Evolutionary conservation across 371 early-diverging fungal genomes (phyloP), one percentile per base, ranked within the genome.

Genomic region (Lichtheimia ornata): DNA sequence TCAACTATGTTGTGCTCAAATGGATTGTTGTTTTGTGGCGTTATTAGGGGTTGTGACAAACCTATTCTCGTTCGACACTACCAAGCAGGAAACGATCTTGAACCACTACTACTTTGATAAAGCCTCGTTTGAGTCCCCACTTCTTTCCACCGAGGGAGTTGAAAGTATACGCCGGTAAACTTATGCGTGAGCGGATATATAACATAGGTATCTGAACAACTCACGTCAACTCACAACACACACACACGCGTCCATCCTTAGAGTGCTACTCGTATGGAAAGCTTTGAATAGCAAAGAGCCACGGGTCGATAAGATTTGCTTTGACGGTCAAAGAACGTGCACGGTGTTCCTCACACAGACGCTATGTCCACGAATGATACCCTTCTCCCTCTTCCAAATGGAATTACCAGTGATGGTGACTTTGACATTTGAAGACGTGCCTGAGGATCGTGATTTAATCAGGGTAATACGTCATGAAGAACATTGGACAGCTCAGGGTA

Each of bases 81-180:
- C 52, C 14, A 65, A 61, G 50, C 72, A 78, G 63, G 69, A 66
- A 49, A 50, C 59, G n/a, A 68, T 78, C 13, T 50, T 81, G 11
- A 74, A 78, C 5, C 63, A 69, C 22, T 81, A 74, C 47, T 81
- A 76, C 51, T 64, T 71, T 20, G 68, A 66, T 15, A 67, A 76
- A 44, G 79, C 79, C 18, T 50, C 61, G 15, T 70, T 74, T 56
- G 51, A 61, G 17, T 84, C 83, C 42, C 86, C 86, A 15, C 67
- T 84, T 15, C 53, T 86, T 57, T 75, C 72, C 7, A 75, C 82
- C 17, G 55, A 70, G 40, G 84, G 84, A 2, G 67, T 74, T 15
- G 73, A 75, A 27, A 86, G 82, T 53, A 86, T 86, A 22, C 78
- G 82, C 13, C 57, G 57, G 57, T 56, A 56, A 53, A 64, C 64